These are phyloP conservation scores for Eutypa lata DNA, from an alignment of 2,329 filamentous ascomycete species.

Conservation along the genomic window DNA sequence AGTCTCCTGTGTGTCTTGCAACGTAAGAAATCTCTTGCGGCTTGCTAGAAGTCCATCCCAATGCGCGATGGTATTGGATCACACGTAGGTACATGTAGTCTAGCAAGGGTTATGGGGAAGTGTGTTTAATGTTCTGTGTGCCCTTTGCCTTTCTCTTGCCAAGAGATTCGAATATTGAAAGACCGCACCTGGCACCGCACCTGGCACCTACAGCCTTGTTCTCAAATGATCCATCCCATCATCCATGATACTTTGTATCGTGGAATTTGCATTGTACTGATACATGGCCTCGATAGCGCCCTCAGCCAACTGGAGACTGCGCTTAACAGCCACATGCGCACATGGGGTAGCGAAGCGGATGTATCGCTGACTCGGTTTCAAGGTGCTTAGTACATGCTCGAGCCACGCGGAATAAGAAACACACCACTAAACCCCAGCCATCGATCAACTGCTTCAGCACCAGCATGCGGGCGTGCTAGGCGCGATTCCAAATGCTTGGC, in stretches of 20 bases:
- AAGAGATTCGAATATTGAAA: not conserved
- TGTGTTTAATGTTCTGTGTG: too few species aligned
- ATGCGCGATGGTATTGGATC: not conserved
- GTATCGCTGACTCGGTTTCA: not conserved
- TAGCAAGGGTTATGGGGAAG: not conserved
- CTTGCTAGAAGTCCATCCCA: not conserved
- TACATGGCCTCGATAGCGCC: not conserved
- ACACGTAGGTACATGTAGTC: not conserved
- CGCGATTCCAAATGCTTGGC: not conserved
- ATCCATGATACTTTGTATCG: too few species aligned
- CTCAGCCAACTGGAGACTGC: not conserved
- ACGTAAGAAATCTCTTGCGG: not conserved
- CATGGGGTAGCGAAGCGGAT: not conserved
- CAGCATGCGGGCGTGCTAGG: not conserved
- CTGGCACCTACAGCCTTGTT: not conserved
- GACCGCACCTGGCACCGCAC: too few species aligned
- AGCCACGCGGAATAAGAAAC: not conserved
- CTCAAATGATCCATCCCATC: not conserved
- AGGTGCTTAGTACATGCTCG: not conserved
- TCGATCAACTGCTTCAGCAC: not conserved
- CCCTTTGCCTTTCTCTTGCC: not conserved
- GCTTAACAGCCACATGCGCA: not conserved
- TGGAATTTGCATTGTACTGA: not conserved
- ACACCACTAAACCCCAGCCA: not conserved
- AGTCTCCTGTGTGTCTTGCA: slow-evolving; percentile 1